Evolutionary conservation across 768 basidiomycete species (phyloP), one percentile per base, ranked within the genome.

Genomic region (Punctularia strigosozonata): DNA sequence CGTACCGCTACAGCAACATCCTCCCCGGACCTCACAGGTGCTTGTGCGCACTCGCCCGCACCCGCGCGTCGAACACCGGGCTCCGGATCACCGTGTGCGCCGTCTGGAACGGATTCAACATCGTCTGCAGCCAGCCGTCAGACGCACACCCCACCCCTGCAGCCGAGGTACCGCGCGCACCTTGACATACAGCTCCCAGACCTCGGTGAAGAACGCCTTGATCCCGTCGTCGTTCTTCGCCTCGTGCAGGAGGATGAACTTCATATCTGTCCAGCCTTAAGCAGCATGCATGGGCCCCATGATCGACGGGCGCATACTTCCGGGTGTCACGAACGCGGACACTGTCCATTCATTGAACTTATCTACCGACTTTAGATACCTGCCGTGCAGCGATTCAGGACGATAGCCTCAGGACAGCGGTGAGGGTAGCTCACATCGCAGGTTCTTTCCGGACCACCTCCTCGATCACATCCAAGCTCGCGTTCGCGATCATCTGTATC

Each of bases 341-440:
- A 98, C 80, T 3, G 79, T 92, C 95, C 95, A 99, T 56, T 98
- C 95, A 53, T 98, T 97, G 63, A 97, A 95, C 64, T 83, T 88
- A 69, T 99, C 95, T 43, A 98, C 79, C 14, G 80, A 75, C 55
- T 92, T 94, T 41, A 97, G 68, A 59, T 97, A 97, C 84, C 95
- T 98, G 53, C 28, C 32, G 19, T 19, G 37, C 55, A 17, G 43
- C 42, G 38, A 39, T 39, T 49, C 38, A 55, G 42, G 39, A 41
- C 33, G 14, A 36, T 23, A 46, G 43, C 42, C 37, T 26, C 4
- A 21, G 36, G 26, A 44, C 34, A 6, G 37, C 31, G 40, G 34
- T 31, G 36, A 46, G 21, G 26, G 18, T 13, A 26, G 15, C 25
- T 49, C 59, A 86, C 87, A 89, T 89, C 43, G 70, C 62, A 46